phyloP scores from a whole-genome alignment of 2,329 filamentous ascomycete species.

The Fusarium sp. region DNA sequence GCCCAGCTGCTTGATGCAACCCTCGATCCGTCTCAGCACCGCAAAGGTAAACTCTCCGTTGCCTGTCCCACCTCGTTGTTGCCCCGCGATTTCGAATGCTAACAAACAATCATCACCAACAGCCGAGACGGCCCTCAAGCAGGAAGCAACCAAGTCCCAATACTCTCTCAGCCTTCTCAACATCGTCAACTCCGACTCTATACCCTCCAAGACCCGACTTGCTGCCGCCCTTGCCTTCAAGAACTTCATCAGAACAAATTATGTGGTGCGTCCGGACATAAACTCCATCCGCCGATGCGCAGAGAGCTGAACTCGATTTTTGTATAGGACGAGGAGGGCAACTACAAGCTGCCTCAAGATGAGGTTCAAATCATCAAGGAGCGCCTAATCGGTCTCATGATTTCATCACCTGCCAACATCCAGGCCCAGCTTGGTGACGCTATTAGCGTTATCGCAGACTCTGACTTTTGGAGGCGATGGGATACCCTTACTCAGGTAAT shows the following conservation, averaged over 20 bases:
- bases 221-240: slow-evolving; percentile 95
- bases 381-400: slow-evolving; percentile 96
- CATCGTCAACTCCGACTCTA: slow-evolving; percentile 79
- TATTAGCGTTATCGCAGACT: slow-evolving; percentile 96
- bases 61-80: slow-evolving; percentile 38
- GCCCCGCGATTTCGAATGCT: slow-evolving; percentile 47
- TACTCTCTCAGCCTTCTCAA: slow-evolving; percentile 90
- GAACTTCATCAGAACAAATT: slow-evolving; percentile 95
- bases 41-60: slow-evolving; percentile 72
- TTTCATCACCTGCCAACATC: slow-evolving; percentile 82
- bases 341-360: slow-evolving; percentile 82
- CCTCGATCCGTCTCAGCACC: slow-evolving; percentile 84
- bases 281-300: slow-evolving; percentile 9
- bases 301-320: slow-evolving; percentile 32
- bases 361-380: slow-evolving; percentile 93
- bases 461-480: slow-evolving; percentile 96
- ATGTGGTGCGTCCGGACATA: slow-evolving; percentile 67
- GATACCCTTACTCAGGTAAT: slow-evolving; percentile 86
- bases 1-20: slow-evolving; percentile 89
- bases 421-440: slow-evolving; percentile 95
- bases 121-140: slow-evolving; percentile 84
- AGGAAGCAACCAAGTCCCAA: slow-evolving; percentile 80
- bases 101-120: slow-evolving; percentile 48
- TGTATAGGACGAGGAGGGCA: slow-evolving; percentile 83
- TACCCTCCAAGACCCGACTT: slow-evolving; percentile 80